Evolutionary conservation across 768 basidiomycete species (phyloP).

Genomic region (Suillus sp.): DNA sequence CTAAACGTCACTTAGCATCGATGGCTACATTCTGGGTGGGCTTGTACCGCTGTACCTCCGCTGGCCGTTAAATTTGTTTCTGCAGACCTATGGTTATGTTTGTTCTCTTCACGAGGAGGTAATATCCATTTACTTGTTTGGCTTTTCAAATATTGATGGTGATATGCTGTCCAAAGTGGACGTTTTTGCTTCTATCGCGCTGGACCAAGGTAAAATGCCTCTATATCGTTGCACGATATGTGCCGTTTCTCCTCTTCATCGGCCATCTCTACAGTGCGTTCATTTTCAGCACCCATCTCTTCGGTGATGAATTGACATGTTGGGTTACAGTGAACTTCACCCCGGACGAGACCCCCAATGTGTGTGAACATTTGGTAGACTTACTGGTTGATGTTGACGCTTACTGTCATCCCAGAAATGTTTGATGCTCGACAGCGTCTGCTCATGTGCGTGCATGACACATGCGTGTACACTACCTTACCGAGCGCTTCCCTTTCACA

Average conservation of each 20-base stretch:
- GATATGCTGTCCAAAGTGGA: not conserved
- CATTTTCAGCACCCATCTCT: not conserved
- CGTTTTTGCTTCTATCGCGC: not conserved
- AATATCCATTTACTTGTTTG: not conserved
- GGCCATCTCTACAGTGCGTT: conserved; percentile 1
- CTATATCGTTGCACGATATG: not conserved
- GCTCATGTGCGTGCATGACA: not conserved
- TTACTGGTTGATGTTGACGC: not conserved
- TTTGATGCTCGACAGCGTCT: not conserved
- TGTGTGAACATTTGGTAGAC: not conserved
- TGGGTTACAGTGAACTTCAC: not conserved
- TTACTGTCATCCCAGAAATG: not conserved
- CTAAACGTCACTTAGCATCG: not conserved
- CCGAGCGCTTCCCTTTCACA: not conserved
- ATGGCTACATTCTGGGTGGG: conserved; percentile 8
- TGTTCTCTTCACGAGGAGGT: conserved; percentile 3
- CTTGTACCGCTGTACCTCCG: not conserved
- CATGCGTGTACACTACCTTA: not conserved
- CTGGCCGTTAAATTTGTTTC: not conserved
- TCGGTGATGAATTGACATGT: not conserved
- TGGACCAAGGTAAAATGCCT: conserved; percentile 3
- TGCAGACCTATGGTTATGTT: conserved; percentile 3
- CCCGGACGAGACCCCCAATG: not conserved
- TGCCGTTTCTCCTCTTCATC: conserved; percentile 1
- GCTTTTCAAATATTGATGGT: not conserved